These are phyloP conservation scores for Phaffia rhodozyma DNA, from an alignment of 1,284 basidiomycete species.

Conservation along the genomic window DNA sequence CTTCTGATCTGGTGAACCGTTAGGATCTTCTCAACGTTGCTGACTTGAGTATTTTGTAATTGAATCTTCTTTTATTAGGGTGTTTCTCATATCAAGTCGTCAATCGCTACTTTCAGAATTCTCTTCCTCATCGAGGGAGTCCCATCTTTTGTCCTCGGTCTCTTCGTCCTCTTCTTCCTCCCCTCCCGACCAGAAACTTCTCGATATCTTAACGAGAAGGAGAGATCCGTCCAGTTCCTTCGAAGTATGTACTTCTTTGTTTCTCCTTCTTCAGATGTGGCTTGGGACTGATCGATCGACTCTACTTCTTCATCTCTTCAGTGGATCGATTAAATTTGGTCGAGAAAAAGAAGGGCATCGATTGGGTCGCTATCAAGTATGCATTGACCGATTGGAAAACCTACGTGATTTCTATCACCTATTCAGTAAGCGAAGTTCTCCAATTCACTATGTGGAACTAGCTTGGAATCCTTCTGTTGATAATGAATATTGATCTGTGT, in stretches of 20 bases:
- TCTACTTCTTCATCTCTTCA: too few relatives aligned
- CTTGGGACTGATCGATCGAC: not conserved
- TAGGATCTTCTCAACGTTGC: not conserved
- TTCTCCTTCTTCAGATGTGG: constrained; percentile 56
- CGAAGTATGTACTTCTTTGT: constrained; percentile 39
- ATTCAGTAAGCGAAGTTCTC: not conserved
- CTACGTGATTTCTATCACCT: not conserved
- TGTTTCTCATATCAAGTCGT: constrained; percentile 29
- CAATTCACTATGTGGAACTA: not conserved
- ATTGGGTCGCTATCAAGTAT: constrained; percentile 42
- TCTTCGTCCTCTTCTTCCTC: constrained; percentile 52
- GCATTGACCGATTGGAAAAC: constrained; percentile 51
- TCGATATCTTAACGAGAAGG: constrained; percentile 52
- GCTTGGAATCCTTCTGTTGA: not conserved
- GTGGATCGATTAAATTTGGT: constrained; percentile 37
- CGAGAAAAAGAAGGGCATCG: constrained; percentile 40
- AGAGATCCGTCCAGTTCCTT: constrained; percentile 41
- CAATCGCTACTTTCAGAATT: constrained; percentile 31
- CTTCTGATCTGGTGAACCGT: too few relatives aligned
- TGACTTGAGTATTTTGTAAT: constrained; percentile 9
- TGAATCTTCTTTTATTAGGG: constrained; percentile 20
- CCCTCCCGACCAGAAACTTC: constrained; percentile 69
- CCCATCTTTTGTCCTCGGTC: constrained; percentile 47
- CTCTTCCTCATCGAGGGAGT: constrained; percentile 63
- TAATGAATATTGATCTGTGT: not conserved